Evolutionary conservation across 2,329 filamentous ascomycete genomes (phyloP), one percentile per base, ranked within the genome.

Genomic region (Fusarium siculi): DNA sequence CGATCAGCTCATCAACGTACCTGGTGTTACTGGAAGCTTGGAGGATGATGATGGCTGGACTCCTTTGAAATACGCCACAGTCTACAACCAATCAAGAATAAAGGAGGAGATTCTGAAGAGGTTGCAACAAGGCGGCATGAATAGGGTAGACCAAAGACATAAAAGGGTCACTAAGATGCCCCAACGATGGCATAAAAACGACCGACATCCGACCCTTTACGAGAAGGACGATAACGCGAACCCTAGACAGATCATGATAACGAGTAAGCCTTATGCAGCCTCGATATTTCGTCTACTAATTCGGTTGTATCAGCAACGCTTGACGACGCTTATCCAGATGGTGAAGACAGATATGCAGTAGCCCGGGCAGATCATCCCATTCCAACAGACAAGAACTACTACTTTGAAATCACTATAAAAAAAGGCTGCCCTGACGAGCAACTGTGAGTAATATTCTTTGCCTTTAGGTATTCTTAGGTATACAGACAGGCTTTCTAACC

Each of bases 201-300:
- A 44, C 16, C 16, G 42, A 25, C 42, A 44, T 44, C 42, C 42
- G 42, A 4, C 16, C 10, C n/a, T 44, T 25, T 25, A 19, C 16
- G 1, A 44, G 42, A 25, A 44, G 16, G n/a, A 44, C 16, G 16
- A 25, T 44, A 18, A 5, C 16, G 4, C 10, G 10, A 10, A 44
- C 2, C 42, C 16, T 12, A 25, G 0, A 25, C 10, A 44, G 42
- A 44, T 44, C 4, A 19, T 0, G n/a, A 12, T 25, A 44, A 44
- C n/a, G 10, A 44, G 42, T 44, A 25, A 25, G 42, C 16, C n/a
- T 23, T 2, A 11, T 16, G 6, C 16, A 44, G 0, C 16, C 10
- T 44, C 10, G 0, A 18, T 18, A 18, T 9, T 19, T 7, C 0
- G 2, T 18, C 3, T 25, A 5, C 10, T 44, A 1, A 44, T 18